Base-by-base conservation (phyloP, 495 filamentous ascomycete species). In the Talaromyces liani region DNA sequence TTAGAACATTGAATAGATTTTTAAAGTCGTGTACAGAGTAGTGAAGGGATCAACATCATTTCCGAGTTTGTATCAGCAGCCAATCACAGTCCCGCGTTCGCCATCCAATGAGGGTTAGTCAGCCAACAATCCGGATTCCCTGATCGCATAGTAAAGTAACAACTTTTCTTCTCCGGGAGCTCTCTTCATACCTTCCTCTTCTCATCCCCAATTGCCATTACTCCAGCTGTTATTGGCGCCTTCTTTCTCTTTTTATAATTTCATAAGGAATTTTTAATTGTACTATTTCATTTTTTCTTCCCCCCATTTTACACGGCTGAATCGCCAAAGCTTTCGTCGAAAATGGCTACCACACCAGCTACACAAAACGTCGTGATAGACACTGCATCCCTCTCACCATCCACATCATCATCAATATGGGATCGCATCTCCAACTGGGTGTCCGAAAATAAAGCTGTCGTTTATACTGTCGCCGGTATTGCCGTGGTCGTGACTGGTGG, bases 401-500 rank as follows among this genome's bases (percentile, higher is more conserved):
- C 84, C 34, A 76, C 81, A 61, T 72, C 83, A 58, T 83, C 89
- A 64, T 91, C 92, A 22, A 72, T 95, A 60, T 96, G 91, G 91
- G 88, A 93, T 75, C 87, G 92, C 64, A 76, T 97, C 70, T 89
- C 91, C 66, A 89, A 84, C 75, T 98, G 93, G 92, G 91, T 89
- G 25, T 91, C 93, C 0, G 94, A 98, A 70, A 88, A 98, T 73
- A 98, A 97, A 78, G 90, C 88, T 47, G 80, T 93, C 55, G 94
- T 97, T 45, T 98, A 97, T 75, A 96, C 95, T 65, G 90, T 97
- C 77, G 91, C 91, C 63, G 94, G 93, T 73, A 88, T 96, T 29
- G 92, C 92, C 53, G 86, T 98, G 33, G 91, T 97, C 29, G 90
- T 93, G 63, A 93, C 90, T 29, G 87, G 88, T 65, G 95, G 92